These are phyloP conservation scores for Coffea eugenioides DNA, from an alignment of 257 asterid species.

Conservation along the genomic window DNA sequence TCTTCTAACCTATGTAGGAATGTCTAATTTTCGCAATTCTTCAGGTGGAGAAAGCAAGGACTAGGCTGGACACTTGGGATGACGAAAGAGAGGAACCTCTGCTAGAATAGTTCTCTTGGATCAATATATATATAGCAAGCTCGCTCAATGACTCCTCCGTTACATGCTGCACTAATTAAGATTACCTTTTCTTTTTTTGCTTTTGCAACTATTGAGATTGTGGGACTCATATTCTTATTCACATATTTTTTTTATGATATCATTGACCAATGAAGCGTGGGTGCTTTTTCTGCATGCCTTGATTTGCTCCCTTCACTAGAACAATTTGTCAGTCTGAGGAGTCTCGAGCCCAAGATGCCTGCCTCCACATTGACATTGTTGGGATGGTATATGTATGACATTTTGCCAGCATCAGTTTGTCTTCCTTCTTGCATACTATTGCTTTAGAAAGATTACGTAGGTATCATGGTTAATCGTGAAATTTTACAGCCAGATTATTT, in stretches of 20 bases:
- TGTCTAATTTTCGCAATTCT: background rate
- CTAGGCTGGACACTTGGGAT: slow-evolving; percentile 27
- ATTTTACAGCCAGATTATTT: too few relatives aligned
- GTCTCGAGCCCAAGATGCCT: too few relatives aligned
- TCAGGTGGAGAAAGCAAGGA: slow-evolving; percentile 33
- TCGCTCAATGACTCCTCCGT: background rate
- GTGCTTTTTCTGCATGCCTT: background rate
- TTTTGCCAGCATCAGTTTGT: background rate
- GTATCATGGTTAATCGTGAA: too few relatives aligned
- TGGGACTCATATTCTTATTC: too few relatives aligned
- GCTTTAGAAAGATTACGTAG: too few relatives aligned
- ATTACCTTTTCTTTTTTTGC: background rate
- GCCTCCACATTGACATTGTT: background rate
- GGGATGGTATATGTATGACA: background rate
- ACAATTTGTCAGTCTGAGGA: too few relatives aligned
- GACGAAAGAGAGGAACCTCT: background rate
- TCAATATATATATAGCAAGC: background rate
- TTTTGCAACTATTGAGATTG: background rate
- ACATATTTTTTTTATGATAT: background rate
- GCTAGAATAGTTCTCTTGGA: background rate
- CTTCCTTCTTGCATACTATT: background rate
- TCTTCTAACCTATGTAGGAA: background rate
- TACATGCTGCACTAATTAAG: background rate
- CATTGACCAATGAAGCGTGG: background rate
- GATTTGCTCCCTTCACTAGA: background rate